Conservation (phyloP, 345 rosid genomes). For the Carallia brachiata region DNA sequence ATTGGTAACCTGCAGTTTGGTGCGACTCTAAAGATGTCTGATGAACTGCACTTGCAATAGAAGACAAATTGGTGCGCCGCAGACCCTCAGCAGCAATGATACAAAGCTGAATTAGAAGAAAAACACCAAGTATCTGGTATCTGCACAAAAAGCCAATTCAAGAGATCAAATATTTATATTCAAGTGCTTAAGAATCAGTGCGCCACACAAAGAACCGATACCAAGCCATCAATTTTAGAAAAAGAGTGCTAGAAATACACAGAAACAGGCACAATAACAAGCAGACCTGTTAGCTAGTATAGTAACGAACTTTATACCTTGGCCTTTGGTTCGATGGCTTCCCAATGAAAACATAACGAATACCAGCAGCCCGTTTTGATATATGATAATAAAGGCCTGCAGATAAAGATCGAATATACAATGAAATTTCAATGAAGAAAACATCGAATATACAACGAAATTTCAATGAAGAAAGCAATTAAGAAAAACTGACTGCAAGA, state of each 20-base stretch:
- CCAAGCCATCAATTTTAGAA: not conserved
- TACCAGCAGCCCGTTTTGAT: constrained; percentile 82
- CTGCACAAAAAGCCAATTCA: constrained; percentile 41
- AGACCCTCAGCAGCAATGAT: constrained; percentile 84
- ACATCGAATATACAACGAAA: not conserved
- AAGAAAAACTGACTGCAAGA: not conserved
- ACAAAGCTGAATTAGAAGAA: constrained; percentile 89
- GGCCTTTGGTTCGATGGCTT: constrained; percentile 93
- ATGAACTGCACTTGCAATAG: constrained; percentile 78
- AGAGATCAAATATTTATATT: not conserved
- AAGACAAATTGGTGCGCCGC: constrained; percentile 74
- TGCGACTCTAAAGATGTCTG: constrained; percentile 56
- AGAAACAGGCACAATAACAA: constrained; percentile 1
- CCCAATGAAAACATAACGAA: constrained; percentile 84
- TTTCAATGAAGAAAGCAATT: not conserved
- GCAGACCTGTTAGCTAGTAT: constrained; percentile 9
- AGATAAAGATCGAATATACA: not conserved
- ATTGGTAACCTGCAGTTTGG: constrained; percentile 55
- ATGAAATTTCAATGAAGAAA: not conserved
- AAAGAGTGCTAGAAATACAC: not conserved
- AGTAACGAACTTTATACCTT: constrained; percentile 41
- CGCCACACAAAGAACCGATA: not conserved
- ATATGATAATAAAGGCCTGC: constrained; percentile 89
- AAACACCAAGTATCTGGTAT: constrained; percentile 87
- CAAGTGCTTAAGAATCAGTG: not conserved